Conservation (phyloP, 495 filamentous ascomycete genomes). For the Hypoxylon lenormandii region DNA sequence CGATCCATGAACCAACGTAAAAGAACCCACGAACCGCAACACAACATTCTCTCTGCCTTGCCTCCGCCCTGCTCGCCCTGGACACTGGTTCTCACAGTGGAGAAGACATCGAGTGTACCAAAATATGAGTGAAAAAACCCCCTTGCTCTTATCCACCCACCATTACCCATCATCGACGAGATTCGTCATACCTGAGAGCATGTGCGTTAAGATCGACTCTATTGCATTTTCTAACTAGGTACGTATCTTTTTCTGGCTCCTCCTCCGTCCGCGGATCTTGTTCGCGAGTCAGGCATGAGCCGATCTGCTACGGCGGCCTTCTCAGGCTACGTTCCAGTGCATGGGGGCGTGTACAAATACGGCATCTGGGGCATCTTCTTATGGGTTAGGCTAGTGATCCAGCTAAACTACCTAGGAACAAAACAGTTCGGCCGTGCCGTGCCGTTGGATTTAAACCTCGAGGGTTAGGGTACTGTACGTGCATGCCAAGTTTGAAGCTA, state of each 20-base stretch:
- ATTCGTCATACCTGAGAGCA: slow-evolving; percentile 25
- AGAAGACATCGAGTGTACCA: not conserved
- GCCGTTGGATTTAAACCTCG: slow-evolving; percentile 48
- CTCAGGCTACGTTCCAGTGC: slow-evolving; percentile 32
- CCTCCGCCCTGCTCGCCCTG: slow-evolving; percentile 10
- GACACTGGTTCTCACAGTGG: not conserved
- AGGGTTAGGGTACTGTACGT: slow-evolving; percentile 23
- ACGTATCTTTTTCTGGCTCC: slow-evolving; percentile 4
- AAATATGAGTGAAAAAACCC: slow-evolving; percentile 4
- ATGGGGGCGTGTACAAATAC: slow-evolving; percentile 1
- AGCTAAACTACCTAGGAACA: slow-evolving; percentile 4
- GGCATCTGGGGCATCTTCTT: not conserved
- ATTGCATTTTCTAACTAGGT: slow-evolving; percentile 20
- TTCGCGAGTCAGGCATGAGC: slow-evolving; percentile 31
- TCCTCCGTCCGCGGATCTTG: slow-evolving; percentile 29
- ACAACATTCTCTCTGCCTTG: not conserved
- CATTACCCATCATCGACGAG: slow-evolving; percentile 12
- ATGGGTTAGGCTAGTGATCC: slow-evolving; percentile 9
- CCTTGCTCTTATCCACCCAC: slow-evolving; percentile 29
- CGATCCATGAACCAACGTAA: too few species aligned
- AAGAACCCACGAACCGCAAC: too few species aligned
- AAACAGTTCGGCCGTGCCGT: slow-evolving; percentile 42
- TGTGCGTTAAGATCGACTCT: slow-evolving; percentile 34
- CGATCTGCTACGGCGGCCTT: slow-evolving; percentile 22
- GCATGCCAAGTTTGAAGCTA: slow-evolving; percentile 16